phyloP scores from a whole-genome alignment of 1,139 yeast species.

The Wickerhamomyces sp. region DNA sequence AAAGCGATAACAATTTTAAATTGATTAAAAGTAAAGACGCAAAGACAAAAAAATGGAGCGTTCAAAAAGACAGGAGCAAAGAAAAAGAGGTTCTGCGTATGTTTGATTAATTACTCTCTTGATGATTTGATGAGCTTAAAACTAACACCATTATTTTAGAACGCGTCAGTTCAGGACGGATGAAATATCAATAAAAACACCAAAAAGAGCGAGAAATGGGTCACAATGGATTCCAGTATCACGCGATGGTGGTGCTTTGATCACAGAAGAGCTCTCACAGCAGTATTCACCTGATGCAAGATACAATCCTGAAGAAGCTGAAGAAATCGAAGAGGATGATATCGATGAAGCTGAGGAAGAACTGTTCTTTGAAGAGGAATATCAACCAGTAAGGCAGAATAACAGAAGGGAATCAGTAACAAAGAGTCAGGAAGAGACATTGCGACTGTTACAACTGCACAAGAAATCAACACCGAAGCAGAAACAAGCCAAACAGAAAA shows the following conservation, averaged over 20 bases:
- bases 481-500: not conserved
- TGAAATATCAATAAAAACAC: constrained; percentile 17
- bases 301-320: constrained; percentile 1
- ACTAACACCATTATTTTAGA: not conserved
- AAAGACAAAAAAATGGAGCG: constrained; percentile 16
- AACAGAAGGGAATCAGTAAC: not conserved
- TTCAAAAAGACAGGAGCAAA: constrained; percentile 10
- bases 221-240: constrained; percentile 15
- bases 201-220: constrained; percentile 6
- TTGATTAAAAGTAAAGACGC: not conserved
- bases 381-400: not conserved
- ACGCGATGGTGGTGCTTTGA: constrained; percentile 16
- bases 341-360: constrained; percentile 1
- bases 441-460: not conserved
- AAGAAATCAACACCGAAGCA: not conserved
- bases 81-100: constrained; percentile 22
- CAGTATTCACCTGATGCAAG: constrained; percentile 8
- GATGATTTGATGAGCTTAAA: no score
- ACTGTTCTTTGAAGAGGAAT: not conserved
- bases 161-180: constrained; percentile 15
- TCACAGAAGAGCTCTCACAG: constrained; percentile 15
- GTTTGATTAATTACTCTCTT: not conserved
- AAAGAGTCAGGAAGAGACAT: not conserved
- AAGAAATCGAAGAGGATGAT: not conserved
- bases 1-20: not conserved